A percentile compares a stretch with the other conserved stretches of the same genome.
Evolutionary conservation across 2,329 filamentous ascomycete species (phyloP).

Genomic region (Pyrenochaeta sp.): DNA sequence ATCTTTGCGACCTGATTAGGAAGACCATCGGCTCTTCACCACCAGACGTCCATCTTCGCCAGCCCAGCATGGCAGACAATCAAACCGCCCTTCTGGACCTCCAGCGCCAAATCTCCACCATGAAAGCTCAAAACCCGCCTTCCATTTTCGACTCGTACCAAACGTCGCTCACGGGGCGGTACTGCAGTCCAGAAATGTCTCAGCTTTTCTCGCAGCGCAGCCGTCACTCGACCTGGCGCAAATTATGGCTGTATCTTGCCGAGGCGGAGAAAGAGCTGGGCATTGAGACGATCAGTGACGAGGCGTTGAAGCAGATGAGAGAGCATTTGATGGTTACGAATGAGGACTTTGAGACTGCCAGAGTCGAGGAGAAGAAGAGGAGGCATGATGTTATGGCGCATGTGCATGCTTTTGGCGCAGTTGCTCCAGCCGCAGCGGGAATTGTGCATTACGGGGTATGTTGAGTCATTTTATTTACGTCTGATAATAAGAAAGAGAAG

Average conservation of each 20-base stretch:
- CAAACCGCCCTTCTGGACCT: constrained; percentile 30
- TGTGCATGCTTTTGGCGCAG: constrained; percentile 77
- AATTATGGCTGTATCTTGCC: constrained; percentile 86
- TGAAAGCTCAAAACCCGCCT: constrained; percentile 29
- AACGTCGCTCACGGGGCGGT: constrained; percentile 58
- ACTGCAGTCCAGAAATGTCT: constrained; percentile 67
- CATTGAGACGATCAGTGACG: constrained; percentile 72
- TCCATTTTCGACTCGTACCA: constrained; percentile 37
- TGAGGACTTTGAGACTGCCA: constrained; percentile 57
- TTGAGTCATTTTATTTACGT: constrained; percentile 41
- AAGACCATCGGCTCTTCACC: constrained; percentile 15
- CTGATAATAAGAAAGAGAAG: not conserved
- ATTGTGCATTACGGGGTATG: constrained; percentile 78
- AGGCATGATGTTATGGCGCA: constrained; percentile 74
- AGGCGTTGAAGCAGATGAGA: constrained; percentile 61
- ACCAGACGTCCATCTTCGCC: not conserved
- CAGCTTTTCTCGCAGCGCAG: constrained; percentile 80
- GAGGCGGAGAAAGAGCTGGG: constrained; percentile 84
- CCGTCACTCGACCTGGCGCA: constrained; percentile 80
- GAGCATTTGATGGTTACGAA: constrained; percentile 56
- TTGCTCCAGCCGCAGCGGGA: constrained; percentile 78
- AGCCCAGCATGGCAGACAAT: constrained; percentile 21
- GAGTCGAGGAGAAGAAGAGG: constrained; percentile 61
- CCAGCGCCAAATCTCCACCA: constrained; percentile 29
- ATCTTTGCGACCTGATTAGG: not conserved